Conservation (phyloP, 1,284 basidiomycete genomes). For the Ustilago esculenta region DNA sequence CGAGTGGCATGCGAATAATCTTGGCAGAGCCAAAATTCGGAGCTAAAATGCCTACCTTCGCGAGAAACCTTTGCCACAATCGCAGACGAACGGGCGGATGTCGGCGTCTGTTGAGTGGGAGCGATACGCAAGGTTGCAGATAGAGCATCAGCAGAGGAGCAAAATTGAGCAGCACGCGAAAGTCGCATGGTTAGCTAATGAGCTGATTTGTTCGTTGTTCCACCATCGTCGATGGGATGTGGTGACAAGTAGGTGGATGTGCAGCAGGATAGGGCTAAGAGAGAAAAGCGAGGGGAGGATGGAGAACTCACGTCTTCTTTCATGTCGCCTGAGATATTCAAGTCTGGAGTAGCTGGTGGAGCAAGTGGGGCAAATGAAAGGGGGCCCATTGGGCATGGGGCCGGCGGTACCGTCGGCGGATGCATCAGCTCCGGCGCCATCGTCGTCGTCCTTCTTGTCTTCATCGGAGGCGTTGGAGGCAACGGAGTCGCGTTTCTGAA, state of each 20-base stretch:
- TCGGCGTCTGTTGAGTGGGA: constrained; percentile 50
- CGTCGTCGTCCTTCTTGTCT: constrained; percentile 18
- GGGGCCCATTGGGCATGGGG: constrained; percentile 54
- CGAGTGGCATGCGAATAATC: too few species aligned
- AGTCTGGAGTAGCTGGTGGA: constrained; percentile 64
- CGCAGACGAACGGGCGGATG: constrained; percentile 64
- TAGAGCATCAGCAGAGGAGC: background rate
- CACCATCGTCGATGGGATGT: too few species aligned
- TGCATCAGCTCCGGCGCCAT: constrained; percentile 13
- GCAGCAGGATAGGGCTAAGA: too few species aligned
- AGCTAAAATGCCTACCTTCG: constrained; percentile 43
- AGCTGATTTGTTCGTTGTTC: too few species aligned
- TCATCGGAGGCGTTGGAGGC: constrained; percentile 32
- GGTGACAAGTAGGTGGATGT: too few species aligned
- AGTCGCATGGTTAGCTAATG: too few species aligned
- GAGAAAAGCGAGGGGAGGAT: too few species aligned
- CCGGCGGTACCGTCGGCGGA: constrained; percentile 20
- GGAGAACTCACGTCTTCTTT: constrained; percentile 56
- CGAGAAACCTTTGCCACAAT: constrained; percentile 66
- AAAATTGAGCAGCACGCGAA: background rate
- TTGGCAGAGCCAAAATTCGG: too few species aligned
- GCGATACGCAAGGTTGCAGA: background rate
- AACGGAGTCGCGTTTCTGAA: constrained; percentile 36
- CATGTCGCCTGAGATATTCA: constrained; percentile 65
- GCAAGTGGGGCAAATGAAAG: constrained; percentile 64